phyloP scores from a whole-genome alignment of 805 yeast species.

The Pichia manshurica region DNA sequence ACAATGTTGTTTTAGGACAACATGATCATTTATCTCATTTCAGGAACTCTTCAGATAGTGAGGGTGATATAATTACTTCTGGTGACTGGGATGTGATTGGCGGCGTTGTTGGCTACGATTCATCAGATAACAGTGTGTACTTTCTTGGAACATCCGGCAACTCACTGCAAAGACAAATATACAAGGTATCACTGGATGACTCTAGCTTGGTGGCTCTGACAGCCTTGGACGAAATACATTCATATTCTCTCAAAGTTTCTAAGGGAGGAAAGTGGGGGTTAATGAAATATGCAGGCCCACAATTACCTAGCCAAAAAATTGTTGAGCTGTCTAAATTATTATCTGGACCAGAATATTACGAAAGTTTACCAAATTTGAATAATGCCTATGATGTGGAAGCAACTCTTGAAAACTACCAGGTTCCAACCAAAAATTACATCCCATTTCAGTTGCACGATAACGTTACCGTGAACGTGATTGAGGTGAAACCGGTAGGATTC shows the following conservation, averaged over 20 bases:
- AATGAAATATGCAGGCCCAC: constrained; percentile 44
- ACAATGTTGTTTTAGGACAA: constrained; percentile 48
- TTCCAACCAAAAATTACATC: constrained; percentile 47
- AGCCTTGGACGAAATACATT: constrained; percentile 34
- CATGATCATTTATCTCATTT: constrained; percentile 63
- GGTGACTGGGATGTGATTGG: constrained; percentile 51
- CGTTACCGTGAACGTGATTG: constrained; percentile 46
- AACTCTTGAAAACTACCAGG: constrained; percentile 31
- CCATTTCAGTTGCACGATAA: constrained; percentile 30
- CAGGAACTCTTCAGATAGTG: constrained; percentile 32
- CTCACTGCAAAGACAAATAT: constrained; percentile 54
- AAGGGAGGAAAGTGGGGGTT: constrained; percentile 49
- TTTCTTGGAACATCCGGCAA: constrained; percentile 54
- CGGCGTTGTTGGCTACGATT: constrained; percentile 44
- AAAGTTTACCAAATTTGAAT: constrained; percentile 15
- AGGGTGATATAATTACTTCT: constrained; percentile 38
- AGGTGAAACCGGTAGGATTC: constrained; percentile 56
- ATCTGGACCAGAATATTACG: constrained; percentile 12
- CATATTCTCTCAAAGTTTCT: constrained; percentile 49
- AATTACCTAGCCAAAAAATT: constrained; percentile 41
- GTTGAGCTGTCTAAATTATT: constrained; percentile 24
- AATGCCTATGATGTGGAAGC: constrained; percentile 12
- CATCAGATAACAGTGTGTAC: constrained; percentile 41
- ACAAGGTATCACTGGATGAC: constrained; percentile 38
- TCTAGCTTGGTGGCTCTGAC: constrained; percentile 24